These are phyloP conservation scores for Pyrus bretschneideri DNA, from an alignment of 306 rosid species.

Conservation along the genomic window DNA sequence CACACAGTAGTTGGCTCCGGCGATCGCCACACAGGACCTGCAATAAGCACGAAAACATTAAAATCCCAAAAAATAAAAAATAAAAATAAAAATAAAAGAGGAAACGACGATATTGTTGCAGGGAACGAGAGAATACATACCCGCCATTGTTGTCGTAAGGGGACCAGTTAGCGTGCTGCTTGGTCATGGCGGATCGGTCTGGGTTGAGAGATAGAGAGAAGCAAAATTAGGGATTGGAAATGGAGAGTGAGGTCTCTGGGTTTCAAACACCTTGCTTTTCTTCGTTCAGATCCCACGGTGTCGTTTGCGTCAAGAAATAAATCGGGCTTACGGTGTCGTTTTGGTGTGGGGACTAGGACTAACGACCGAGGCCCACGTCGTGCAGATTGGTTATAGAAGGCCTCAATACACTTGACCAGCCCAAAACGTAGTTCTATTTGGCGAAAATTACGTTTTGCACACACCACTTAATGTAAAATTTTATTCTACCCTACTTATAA, in stretches of 20 bases:
- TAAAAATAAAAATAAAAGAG: neutral
- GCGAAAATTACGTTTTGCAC: neutral
- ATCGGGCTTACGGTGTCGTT: conserved; percentile 5
- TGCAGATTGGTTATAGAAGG: neutral
- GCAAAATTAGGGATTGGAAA: neutral
- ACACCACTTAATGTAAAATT: neutral
- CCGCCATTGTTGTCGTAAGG: conserved; percentile 98
- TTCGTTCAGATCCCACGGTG: conserved; percentile 30
- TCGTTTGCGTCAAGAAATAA: conserved; percentile 49
- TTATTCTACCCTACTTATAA: too few species aligned
- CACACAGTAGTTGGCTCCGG: conserved; percentile 92
- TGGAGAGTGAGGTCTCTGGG: neutral
- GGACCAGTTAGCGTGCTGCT: conserved; percentile 84
- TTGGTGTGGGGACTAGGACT: neutral
- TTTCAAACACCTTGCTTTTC: neutral
- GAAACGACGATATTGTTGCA: neutral
- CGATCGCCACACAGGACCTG: conserved; percentile 91
- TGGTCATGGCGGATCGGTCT: conserved; percentile 44
- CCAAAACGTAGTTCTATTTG: too few species aligned
- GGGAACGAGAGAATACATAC: conserved; percentile 25
- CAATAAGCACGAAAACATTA: neutral
- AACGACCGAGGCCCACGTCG: neutral
- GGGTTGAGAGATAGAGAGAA: neutral
- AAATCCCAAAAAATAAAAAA: neutral
- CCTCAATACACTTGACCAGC: too few species aligned